Base-by-base conservation (phyloP, 257 asterid genomes). In the Nicotiana obtusifolia region DNA sequence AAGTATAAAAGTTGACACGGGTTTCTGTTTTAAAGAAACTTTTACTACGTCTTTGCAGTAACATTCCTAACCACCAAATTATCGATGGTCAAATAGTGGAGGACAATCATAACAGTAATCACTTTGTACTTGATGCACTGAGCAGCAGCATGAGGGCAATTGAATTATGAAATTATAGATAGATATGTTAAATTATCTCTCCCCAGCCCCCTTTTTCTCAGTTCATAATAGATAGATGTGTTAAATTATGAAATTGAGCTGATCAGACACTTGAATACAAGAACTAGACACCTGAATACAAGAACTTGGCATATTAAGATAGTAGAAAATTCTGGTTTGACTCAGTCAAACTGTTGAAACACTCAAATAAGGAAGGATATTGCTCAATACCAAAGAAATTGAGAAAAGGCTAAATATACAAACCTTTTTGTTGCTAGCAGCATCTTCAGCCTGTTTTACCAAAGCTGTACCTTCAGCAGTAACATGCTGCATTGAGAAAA, bases 361-460 rank as follows among this genome's bases (percentile, higher is more conserved):
- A 5, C 79, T 41, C 61, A 47, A 73, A 24, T 73, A 47, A 47
- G 61, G 41, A 73, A 73, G 35, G 15, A 14, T 44, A 47, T 4
- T 24, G 26, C 79, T 47, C 41, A 22, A 47, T 4, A 73, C 60
- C 79, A 73, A 73, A 47, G 61, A 73, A 47, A 14, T 73, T 22
- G 79, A 73, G 37, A 14, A 47, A 73, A 52, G 22, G 41, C 52
- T 7, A 73, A 56, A 47, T 24, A 15, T 82, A 89, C 86, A 61
- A 75, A 89, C 99, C 98, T 94, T 94, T 88, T 92, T 95, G 84
- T 80, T 91, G 89, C 97, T 94, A 49, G 98, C 99, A 86, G 98
- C 97, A 89, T 95, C 99, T 91, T 95, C 99, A 30, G 99, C 99
- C 85, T 92, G 98, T 90, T 94, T 94, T 69, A 95, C 98, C 89